Percentiles rank a stretch among this genome's conserved stretches.
These are phyloP conservation scores for Graphilbum sp. DNA, from an alignment of 2,329 filamentous ascomycete genomes.

Conservation along the genomic window DNA sequence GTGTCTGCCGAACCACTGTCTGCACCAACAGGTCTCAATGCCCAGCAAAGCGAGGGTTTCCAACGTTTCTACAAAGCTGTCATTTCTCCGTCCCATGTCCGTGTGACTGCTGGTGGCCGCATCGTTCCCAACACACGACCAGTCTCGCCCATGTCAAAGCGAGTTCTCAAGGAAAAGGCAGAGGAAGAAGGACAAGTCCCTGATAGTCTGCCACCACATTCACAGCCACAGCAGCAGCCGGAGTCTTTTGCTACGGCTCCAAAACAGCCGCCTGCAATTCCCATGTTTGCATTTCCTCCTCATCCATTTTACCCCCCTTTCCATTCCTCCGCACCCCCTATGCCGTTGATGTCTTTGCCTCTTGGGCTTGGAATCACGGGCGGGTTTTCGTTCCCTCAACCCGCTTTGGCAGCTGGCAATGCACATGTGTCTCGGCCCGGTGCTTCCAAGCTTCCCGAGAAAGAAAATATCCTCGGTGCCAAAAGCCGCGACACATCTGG, in stretches of 20 bases:
- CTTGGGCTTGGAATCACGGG: conserved; percentile 15
- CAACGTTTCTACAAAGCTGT: conserved; percentile 52
- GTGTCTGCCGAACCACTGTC: conserved; percentile 32
- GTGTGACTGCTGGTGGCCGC: conserved; percentile 49
- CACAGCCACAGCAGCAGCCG: conserved; percentile 1
- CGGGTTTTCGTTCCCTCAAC: conserved; percentile 10
- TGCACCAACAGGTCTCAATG: conserved; percentile 33
- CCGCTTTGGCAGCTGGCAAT: background rate
- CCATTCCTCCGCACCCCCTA: conserved; percentile 13
- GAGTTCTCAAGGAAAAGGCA: conserved; percentile 23
- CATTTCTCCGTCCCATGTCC: conserved; percentile 49
- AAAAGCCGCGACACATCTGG: conserved; percentile 6
- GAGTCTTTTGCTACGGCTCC: background rate
- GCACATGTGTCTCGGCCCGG: background rate
- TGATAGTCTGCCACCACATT: conserved; percentile 5
- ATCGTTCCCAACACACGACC: conserved; percentile 49
- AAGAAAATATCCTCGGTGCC: conserved; percentile 11
- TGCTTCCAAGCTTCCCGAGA: conserved; percentile 7
- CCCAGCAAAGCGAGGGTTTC: conserved; percentile 49
- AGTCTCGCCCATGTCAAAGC: conserved; percentile 34
- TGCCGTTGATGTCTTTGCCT: conserved; percentile 24
- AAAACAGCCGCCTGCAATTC: conserved; percentile 8
- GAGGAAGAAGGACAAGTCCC: conserved; percentile 9
- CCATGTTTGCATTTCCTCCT: conserved; percentile 11
- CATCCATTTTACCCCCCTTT: conserved; percentile 8